Evolutionary conservation across 2,329 filamentous ascomycete species (phyloP), one percentile per base, ranked within the genome.

Genomic region (Aspergillus novoparasiticus): DNA sequence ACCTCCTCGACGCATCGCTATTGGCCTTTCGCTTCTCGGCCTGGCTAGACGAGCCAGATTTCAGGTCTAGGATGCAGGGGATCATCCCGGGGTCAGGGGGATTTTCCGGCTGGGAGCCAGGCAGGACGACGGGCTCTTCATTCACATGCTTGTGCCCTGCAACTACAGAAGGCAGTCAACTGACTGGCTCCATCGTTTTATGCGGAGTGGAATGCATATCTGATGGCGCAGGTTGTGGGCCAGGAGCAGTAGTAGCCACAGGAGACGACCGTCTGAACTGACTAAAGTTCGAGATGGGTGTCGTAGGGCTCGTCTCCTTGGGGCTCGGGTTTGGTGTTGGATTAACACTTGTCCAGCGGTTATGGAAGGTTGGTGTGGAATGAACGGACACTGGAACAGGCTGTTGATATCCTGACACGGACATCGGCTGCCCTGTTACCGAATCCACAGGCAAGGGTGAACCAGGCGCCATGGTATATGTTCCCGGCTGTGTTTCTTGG

Each of bases 1-100:
- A 80, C 26, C 79, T 68, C 54, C 77, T 71, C 2, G 78, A 80
- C 2, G 79, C 79, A 58, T 77, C 74, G 57, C 79, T 80, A 68
- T 81, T 81, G 3, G 78, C 78, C 64, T 76, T 77, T 10, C 79
- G 74, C 63, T 80, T 80, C 63, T 79, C 77, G 1, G 77, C 76
- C 61, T 80, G 78, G 54, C 72, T 78, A 28, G 73, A 72, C 1
- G 79, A 80, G 6, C 78, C 79, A 3, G 79, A 79, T 53, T 80
- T 79, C 43, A 76, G 60, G 58, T 81, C 79, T 54, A 80, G 58
- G 9, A 75, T 70, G 21, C 77, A 75, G 5, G 76, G 77, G 56
- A 80, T 79, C 68, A 78, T 72, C 28, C 71, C 72, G 19, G 67
- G 61, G 8, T 64, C 59, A 16, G 67, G 63, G 6, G 66, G 56